Base-by-base conservation (phyloP, 208 protist species). In the Leptomonas pyrrhocoris region DNA sequence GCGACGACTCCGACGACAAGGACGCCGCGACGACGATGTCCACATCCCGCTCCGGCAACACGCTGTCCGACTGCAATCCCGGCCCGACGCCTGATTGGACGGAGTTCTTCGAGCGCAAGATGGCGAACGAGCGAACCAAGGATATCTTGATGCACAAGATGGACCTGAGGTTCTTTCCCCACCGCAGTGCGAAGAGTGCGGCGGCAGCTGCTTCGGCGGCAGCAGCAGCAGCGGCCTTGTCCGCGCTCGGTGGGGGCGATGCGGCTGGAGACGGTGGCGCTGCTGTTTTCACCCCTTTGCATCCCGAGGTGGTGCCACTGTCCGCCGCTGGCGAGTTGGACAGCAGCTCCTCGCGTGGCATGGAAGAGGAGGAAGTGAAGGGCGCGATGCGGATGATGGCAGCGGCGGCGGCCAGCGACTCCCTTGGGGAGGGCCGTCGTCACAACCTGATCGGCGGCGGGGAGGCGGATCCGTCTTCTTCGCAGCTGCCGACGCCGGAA, bases 91-190 rank as follows among this genome's bases (percentile, higher is more conserved):
- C 49, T 5, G 77, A 82, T 50, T 78, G 72, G 77, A 74, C 71
- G 5, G 61, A 70, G 16, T 27, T 82, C 27, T 82, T 82, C 65
- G 56, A 68, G 28, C 38, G 38, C 38, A 78, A 82, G 49, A 77
- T 82, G 53, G 67, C 53, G 19, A 68, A 67, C 43, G 77, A 78
- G 61, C 48, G 57, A 6, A 63, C 27, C 15, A 78, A 82, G 61
- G 77, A 78, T 23, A 72, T 71, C 43, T 2, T 78, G 23, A 75
- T 78, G 53, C 71, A 82, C 67, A 76, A 73, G 59, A 50, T 28
- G 16, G 64, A 66, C 49, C 31, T 73, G 25, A 60, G 56, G 58
- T 64, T 68, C 48, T 71, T 78, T 38, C 66, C 71, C n/a, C 46
- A 73, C 21, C n/a, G 67, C 51, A 68, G 42, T 21, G 49, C 23